Evolutionary conservation across 2,329 filamentous ascomycete species (phyloP).

Genomic region (Stagonosporopsis rhizophila): DNA sequence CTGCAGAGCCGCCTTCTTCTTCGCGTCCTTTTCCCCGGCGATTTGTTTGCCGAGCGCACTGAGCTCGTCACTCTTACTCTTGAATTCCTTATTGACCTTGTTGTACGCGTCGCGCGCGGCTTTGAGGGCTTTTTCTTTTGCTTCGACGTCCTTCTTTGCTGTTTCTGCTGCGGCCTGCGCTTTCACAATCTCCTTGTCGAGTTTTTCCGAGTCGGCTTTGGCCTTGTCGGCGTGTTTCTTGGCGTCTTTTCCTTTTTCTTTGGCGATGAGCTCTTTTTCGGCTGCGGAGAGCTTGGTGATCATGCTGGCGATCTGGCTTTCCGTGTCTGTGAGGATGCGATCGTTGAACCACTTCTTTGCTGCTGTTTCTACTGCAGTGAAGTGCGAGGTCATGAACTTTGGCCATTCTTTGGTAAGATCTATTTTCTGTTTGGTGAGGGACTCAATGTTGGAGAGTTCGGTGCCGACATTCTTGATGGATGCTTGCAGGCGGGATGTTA

Average conservation of each 20-base stretch:
- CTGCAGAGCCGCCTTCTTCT: background rate
- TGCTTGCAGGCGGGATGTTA: background rate
- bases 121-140: background rate
- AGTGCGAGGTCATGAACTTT: background rate
- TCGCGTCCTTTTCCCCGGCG: background rate
- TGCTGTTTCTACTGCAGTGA: background rate
- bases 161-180: background rate
- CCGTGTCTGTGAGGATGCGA: background rate
- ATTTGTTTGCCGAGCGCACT: background rate
- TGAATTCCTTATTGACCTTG: background rate
- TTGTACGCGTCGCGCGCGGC: background rate
- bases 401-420: background rate
- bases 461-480: constrained; percentile 1
- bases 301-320: background rate
- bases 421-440: background rate
- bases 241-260: background rate
- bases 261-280: background rate
- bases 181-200: background rate
- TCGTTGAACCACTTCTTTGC: background rate
- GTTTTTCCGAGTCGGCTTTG: background rate
- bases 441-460: background rate
- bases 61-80: background rate
- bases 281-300: background rate
- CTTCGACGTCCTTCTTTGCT: background rate
- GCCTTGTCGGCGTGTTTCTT: background rate